These are phyloP conservation scores for Sclerotinia glacialis DNA, from an alignment of 2,329 filamentous ascomycete species.

Conservation along the genomic window DNA sequence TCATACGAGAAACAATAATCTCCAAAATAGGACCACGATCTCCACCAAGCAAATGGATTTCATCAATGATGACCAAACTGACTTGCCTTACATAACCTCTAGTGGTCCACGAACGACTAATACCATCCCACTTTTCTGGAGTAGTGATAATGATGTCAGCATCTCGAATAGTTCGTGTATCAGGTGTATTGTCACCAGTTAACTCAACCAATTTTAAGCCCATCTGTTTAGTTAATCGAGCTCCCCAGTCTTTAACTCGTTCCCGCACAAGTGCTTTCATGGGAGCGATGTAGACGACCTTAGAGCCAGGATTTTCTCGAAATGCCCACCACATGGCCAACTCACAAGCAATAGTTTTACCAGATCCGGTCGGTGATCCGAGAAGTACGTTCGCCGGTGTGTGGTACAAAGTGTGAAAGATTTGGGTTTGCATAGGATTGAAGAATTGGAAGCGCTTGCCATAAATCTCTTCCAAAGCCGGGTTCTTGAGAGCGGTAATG, in stretches of 20 bases:
- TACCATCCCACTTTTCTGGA: constrained; percentile 99
- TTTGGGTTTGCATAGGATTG: constrained; percentile 99
- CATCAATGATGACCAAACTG: constrained; percentile 94
- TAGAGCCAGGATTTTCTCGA: constrained; percentile 86
- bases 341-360: constrained; percentile 94
- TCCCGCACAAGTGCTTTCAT: constrained; percentile 99
- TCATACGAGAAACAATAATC: constrained; percentile 94
- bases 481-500: constrained; percentile 82
- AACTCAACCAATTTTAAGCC: constrained; percentile 90
- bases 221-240: constrained; percentile 75
- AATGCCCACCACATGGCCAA: constrained; percentile 99
- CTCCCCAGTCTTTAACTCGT: constrained; percentile 91
- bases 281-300: constrained; percentile 97
- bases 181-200: constrained; percentile 96
- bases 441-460: constrained; percentile 88
- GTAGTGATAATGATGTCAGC: constrained; percentile 98
- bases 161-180: constrained; percentile 90
- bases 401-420: constrained; percentile 95
- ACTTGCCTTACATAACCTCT: constrained; percentile 94
- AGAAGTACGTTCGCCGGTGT: constrained; percentile 88
- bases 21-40: constrained; percentile 96
- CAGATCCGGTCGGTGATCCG: constrained; percentile 93
- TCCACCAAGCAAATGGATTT: constrained; percentile 95
- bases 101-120: constrained; percentile 97
- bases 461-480: constrained; percentile 83